These are phyloP conservation scores for Ciborinia camelliae DNA, from an alignment of 2,329 filamentous ascomycete genomes.

Conservation along the genomic window DNA sequence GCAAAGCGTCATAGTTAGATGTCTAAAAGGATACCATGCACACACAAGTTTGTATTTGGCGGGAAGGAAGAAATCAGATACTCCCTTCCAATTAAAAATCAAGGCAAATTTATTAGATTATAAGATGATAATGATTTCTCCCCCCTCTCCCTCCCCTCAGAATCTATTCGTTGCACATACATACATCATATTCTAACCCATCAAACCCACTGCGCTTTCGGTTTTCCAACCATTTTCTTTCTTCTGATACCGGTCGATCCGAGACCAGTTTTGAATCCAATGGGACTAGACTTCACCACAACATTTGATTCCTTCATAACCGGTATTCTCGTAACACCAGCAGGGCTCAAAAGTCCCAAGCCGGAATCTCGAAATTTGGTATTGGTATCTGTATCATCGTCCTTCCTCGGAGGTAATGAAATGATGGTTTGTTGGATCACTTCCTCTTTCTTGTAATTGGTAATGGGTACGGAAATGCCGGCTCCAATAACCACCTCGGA, in stretches of 20 bases:
- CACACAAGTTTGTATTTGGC: not conserved
- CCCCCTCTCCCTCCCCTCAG: too few species aligned
- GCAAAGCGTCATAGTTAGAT: constrained; percentile 9
- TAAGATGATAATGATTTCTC: not conserved
- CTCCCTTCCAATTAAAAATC: not conserved
- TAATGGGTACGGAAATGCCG: not conserved
- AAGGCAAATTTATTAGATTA: not conserved
- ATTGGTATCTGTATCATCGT: not conserved
- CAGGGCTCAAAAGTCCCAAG: constrained; percentile 1
- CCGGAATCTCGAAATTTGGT: constrained; percentile 14
- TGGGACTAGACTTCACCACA: not conserved
- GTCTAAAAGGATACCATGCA: not conserved
- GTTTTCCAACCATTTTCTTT: not conserved
- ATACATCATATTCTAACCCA: not conserved
- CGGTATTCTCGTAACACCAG: not conserved
- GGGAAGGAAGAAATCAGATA: not conserved
- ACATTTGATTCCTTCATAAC: not conserved
- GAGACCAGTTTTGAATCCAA: constrained; percentile 5
- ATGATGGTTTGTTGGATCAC: not conserved
- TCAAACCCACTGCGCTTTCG: constrained; percentile 8
- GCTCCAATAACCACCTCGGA: not conserved
- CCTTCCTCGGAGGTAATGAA: not conserved
- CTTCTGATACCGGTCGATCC: not conserved
- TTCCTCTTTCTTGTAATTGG: not conserved
- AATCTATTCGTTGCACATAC: too few species aligned